These are phyloP conservation scores for Diaporthe citriasiana DNA, from an alignment of 2,329 filamentous ascomycete species.

Conservation along the genomic window DNA sequence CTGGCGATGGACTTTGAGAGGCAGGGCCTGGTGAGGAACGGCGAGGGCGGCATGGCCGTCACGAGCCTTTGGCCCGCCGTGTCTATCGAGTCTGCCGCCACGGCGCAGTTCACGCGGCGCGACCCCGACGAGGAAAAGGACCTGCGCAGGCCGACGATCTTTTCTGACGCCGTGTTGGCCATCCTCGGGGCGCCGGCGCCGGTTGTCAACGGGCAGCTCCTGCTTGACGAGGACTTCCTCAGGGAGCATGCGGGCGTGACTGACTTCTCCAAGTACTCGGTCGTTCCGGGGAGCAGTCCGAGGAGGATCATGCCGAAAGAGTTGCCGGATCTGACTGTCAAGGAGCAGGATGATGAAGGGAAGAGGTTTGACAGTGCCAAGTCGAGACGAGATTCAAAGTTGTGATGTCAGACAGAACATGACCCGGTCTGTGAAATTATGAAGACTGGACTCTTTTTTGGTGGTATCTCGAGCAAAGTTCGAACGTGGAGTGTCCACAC, in stretches of 20 bases:
- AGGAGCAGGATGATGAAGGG: slow-evolving; percentile 86
- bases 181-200: slow-evolving; percentile 74
- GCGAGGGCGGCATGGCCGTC: slow-evolving; percentile 72
- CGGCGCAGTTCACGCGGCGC: slow-evolving; percentile 63
- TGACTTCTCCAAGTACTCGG: slow-evolving; percentile 80
- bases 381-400: slow-evolving; percentile 51
- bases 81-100: slow-evolving; percentile 83
- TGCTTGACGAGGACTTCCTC: slow-evolving; percentile 87
- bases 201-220: slow-evolving; percentile 78
- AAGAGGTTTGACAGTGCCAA: slow-evolving; percentile 75
- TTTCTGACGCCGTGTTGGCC: slow-evolving; percentile 82
- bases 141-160: slow-evolving; percentile 79
- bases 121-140: slow-evolving; percentile 66
- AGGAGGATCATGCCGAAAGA: slow-evolving; percentile 82
- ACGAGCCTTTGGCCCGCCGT: slow-evolving; percentile 87
- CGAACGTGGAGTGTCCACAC: not conserved
- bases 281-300: slow-evolving; percentile 75
- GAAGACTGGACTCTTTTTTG: slow-evolving; percentile 4
- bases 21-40: slow-evolving; percentile 67
- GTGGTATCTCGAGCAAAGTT: slow-evolving; percentile 23
- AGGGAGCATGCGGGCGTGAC: slow-evolving; percentile 72
- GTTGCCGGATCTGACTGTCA: slow-evolving; percentile 79
- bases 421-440: not conserved
- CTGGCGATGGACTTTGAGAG: slow-evolving; percentile 85
- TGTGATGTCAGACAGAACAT: slow-evolving; percentile 49